phyloP scores from a whole-genome alignment of 495 filamentous ascomycete species.

The Tricharina praecox region DNA sequence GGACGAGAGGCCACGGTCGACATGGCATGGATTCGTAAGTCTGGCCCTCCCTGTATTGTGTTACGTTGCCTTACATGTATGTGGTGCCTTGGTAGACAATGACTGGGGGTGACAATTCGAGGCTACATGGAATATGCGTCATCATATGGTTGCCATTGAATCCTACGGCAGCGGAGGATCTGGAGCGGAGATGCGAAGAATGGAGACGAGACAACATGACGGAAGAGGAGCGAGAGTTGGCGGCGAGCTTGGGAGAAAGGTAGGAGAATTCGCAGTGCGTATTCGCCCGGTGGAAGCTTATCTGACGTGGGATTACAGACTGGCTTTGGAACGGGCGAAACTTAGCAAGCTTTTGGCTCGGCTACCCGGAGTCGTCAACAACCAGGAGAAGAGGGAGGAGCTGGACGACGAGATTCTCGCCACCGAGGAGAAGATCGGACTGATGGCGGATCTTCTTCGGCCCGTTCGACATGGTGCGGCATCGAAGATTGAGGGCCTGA shows the following conservation, averaged over 20 bases:
- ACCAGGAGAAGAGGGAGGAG: constrained; percentile 59
- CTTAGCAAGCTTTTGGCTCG: constrained; percentile 71
- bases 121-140: constrained; percentile 78
- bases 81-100: constrained; percentile 41
- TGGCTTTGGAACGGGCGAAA: constrained; percentile 79
- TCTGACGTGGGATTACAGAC: constrained; percentile 13
- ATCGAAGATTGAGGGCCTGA: constrained; percentile 91
- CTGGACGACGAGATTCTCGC: constrained; percentile 89
- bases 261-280: constrained; percentile 2
- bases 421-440: constrained; percentile 87
- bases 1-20: constrained; percentile 79
- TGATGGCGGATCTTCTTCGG: constrained; percentile 90
- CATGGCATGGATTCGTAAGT: constrained; percentile 79
- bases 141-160: constrained; percentile 87
- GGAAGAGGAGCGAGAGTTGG: constrained; percentile 82
- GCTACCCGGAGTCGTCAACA: constrained; percentile 62
- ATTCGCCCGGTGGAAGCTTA: neutral
- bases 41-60: constrained; percentile 5
- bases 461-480: constrained; percentile 87
- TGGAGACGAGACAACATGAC: constrained; percentile 95
- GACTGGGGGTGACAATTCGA: constrained; percentile 82
- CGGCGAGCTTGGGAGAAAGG: constrained; percentile 78
- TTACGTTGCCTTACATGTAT: neutral
- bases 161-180: constrained; percentile 59
- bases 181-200: constrained; percentile 81